Conservation (phyloP, 768 basidiomycete genomes). For the Porphyrellus cyaneotinctus region DNA sequence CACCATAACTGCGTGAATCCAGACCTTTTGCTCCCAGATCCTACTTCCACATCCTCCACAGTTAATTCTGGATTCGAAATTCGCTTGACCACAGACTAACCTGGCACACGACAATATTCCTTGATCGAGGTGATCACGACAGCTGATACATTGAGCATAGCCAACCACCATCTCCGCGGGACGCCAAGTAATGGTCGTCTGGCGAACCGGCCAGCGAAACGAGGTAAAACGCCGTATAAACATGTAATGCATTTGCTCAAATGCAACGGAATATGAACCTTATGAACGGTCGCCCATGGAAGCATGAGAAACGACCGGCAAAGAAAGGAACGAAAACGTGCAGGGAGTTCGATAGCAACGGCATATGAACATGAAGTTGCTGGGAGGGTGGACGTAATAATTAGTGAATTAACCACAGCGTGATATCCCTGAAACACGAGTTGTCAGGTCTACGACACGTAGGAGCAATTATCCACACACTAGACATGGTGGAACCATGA, state of each 20-base stretch:
- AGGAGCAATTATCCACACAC: neutral
- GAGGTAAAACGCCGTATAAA: conserved; percentile 2
- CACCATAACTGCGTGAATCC: neutral
- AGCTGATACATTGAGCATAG: conserved; percentile 21
- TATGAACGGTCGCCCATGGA: neutral
- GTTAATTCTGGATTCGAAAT: conserved; percentile 8
- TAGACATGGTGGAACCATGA: neutral
- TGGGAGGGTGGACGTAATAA: conserved; percentile 12
- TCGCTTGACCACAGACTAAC: conserved; percentile 1
- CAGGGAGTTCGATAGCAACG: conserved; percentile 4
- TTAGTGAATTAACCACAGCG: neutral
- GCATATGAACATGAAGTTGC: conserved; percentile 3
- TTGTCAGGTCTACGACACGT: neutral
- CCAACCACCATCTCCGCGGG: conserved; percentile 16
- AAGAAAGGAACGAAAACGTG: neutral
- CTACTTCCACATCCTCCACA: neutral
- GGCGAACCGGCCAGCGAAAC: neutral
- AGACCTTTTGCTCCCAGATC: neutral
- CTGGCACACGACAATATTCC: neutral
- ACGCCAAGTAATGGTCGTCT: neutral
- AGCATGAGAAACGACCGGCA: conserved; percentile 9
- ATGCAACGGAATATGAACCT: conserved; percentile 1
- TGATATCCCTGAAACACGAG: conserved; percentile 4
- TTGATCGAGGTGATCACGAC: neutral
- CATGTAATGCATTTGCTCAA: conserved; percentile 1